Evolutionary conservation across 768 basidiomycete genomes (phyloP).

Genomic region (Hortiboletus campestris): DNA sequence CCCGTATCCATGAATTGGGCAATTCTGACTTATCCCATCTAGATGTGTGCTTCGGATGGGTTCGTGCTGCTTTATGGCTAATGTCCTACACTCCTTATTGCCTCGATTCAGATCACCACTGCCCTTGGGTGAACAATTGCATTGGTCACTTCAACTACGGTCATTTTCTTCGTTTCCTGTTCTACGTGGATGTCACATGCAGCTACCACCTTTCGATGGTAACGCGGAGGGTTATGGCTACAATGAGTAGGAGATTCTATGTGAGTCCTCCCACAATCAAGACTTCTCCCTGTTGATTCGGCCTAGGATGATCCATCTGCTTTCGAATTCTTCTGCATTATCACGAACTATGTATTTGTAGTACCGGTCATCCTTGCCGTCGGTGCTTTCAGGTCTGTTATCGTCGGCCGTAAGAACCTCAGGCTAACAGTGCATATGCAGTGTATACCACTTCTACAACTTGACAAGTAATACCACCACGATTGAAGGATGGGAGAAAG

Average conservation of each 20-base stretch:
- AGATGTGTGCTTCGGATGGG: constrained; percentile 92
- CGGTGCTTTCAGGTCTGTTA: constrained; percentile 78
- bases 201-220: constrained; percentile 87
- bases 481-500: constrained; percentile 98
- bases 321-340: constrained; percentile 75
- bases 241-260: constrained; percentile 47
- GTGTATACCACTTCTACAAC: constrained; percentile 83
- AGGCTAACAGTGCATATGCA: constrained; percentile 33
- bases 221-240: constrained; percentile 55
- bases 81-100: constrained; percentile 4
- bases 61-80: constrained; percentile 30
- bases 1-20: not conserved
- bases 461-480: constrained; percentile 85
- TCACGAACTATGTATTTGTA: constrained; percentile 84
- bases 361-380: constrained; percentile 84
- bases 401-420: not conserved
- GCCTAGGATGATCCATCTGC: constrained; percentile 65
- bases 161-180: constrained; percentile 86
- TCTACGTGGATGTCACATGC: constrained; percentile 90
- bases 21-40: constrained; percentile 4
- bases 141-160: constrained; percentile 92
- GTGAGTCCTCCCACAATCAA: constrained; percentile 35
- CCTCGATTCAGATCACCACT: constrained; percentile 69
- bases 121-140: constrained; percentile 93
- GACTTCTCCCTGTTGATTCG: not conserved